Conservation (phyloP, 176 grass and related monocot species). For the Elaeis guineensis region DNA sequence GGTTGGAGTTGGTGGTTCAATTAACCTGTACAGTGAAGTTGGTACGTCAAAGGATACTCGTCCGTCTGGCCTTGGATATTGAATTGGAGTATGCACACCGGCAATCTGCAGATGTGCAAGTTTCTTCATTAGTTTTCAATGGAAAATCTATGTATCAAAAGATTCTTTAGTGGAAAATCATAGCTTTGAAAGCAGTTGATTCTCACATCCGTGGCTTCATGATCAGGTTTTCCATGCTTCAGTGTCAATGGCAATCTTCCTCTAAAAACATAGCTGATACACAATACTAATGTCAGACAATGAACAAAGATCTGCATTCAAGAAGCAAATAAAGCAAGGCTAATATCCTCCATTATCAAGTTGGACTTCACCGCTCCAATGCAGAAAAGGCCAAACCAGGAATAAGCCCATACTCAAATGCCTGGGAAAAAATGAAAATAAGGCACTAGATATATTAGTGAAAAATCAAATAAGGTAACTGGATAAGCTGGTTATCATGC, state of each 20-base stretch:
- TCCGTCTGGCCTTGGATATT: constrained; percentile 81
- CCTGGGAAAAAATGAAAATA: constrained; percentile 30
- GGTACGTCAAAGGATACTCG: constrained; percentile 81
- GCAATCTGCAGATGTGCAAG: constrained; percentile 35
- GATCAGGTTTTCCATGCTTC: constrained; percentile 86
- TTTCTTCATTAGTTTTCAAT: constrained; percentile 3
- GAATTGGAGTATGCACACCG: constrained; percentile 44
- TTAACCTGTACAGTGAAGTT: constrained; percentile 85
- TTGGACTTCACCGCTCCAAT: constrained; percentile 63
- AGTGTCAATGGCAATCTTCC: constrained; percentile 72
- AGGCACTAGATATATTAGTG: neutral
- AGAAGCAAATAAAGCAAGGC: neutral
- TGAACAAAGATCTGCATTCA: neutral
- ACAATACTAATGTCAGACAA: constrained; percentile 17
- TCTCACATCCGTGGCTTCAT: constrained; percentile 87
- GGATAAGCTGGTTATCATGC: too few species aligned
- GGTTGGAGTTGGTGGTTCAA: neutral
- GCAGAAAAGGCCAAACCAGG: constrained; percentile 85
- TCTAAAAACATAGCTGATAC: constrained; percentile 76
- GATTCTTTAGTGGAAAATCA: neutral
- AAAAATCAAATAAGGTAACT: too few species aligned
- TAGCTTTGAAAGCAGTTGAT: constrained; percentile 12
- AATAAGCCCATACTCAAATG: constrained; percentile 86
- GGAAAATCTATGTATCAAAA: constrained; percentile 4
- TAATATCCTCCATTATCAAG: constrained; percentile 7